These are phyloP conservation scores for Candida methanosorbosa DNA, from an alignment of 805 yeast species.

Conservation along the genomic window DNA sequence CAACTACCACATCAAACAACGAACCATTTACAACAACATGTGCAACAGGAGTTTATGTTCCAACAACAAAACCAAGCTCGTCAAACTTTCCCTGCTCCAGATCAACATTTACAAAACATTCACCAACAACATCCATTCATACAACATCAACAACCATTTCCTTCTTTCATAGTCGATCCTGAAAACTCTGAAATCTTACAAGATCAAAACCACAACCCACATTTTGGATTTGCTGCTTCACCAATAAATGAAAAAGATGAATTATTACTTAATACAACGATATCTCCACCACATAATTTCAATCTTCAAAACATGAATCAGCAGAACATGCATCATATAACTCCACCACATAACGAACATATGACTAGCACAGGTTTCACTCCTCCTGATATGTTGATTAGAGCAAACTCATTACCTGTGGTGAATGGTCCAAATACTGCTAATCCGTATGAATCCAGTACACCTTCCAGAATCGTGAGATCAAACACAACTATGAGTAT, in stretches of 20 bases:
- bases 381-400: background rate
- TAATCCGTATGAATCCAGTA: background rate
- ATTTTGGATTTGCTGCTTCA: background rate
- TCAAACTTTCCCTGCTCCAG: too few species aligned
- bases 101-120: conserved; percentile 1
- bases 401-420: background rate
- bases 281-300: background rate
- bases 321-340: background rate
- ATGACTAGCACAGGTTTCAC: too few species aligned
- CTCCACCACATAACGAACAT: background rate
- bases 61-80: conserved; percentile 1
- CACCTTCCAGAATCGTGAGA: background rate
- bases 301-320: background rate
- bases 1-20: conserved; percentile 5
- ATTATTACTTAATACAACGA: background rate
- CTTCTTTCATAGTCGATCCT: too few species aligned
- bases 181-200: too few species aligned
- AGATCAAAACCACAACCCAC: background rate
- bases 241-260: background rate
- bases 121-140: background rate
- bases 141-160: background rate
- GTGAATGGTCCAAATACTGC: background rate
- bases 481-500: conserved; percentile 1
- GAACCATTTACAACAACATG: conserved; percentile 9
- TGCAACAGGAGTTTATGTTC: conserved; percentile 3